These are phyloP conservation scores for Chaetoceros tenuissimus DNA, from an alignment of 108 stramenopile genomes.

Conservation along the genomic window DNA sequence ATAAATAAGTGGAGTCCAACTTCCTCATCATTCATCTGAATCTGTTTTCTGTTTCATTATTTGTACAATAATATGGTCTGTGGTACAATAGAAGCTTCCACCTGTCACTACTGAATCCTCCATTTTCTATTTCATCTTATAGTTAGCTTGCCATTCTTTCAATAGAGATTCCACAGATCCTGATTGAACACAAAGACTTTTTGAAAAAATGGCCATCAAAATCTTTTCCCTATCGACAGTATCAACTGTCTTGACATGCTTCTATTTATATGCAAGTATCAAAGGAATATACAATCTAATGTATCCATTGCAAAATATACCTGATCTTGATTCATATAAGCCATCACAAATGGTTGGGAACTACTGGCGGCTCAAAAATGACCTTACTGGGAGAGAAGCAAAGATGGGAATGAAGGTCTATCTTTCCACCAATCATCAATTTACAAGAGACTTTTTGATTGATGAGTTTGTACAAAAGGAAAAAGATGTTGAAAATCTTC, in stretches of 20 bases:
- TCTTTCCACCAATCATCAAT: constrained; percentile 33
- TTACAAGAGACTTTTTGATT: constrained; percentile 33
- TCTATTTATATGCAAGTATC: constrained; percentile 28
- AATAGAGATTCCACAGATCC: neutral
- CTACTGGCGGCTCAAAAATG: constrained; percentile 25
- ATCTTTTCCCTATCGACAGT: constrained; percentile 29
- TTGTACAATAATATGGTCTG: no score
- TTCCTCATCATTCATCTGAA: no score
- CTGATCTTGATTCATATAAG: constrained; percentile 14
- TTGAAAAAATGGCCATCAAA: neutral
- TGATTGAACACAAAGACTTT: no score
- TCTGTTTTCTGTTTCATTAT: no score
- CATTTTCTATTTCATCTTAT: no score
- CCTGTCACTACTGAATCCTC: no score
- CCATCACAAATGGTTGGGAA: constrained; percentile 16
- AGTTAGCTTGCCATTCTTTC: no score
- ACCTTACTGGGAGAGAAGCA: constrained; percentile 7
- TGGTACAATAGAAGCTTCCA: no score
- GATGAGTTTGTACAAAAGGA: constrained; percentile 26
- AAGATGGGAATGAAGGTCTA: constrained; percentile 58
- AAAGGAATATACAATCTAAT: constrained; percentile 25
- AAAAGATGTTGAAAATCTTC: constrained; percentile 7
- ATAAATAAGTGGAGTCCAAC: no score
- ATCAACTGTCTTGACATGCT: constrained; percentile 15
- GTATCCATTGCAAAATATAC: constrained; percentile 25